These are phyloP conservation scores for Naegleria gruberi DNA, from an alignment of 208 protist genomes.

Conservation along the genomic window DNA sequence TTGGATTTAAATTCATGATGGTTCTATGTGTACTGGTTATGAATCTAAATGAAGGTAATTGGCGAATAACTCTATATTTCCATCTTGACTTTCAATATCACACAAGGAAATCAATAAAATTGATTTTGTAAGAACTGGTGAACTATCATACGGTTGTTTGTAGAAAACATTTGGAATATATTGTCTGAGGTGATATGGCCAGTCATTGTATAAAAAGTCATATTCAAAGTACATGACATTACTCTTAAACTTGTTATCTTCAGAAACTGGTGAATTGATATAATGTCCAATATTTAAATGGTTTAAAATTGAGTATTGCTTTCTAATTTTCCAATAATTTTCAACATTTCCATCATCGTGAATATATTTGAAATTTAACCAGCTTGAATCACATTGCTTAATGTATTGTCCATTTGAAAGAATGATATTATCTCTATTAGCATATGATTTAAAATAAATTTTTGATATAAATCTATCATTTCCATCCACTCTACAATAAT, in stretches of 20 bases:
- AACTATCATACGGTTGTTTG: background rate
- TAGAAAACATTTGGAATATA: slow-evolving; percentile 2
- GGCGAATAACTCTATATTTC: background rate
- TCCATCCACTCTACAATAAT: background rate
- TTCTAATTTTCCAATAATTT: background rate
- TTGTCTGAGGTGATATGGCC: background rate
- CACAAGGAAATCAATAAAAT: background rate
- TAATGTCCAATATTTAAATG: background rate
- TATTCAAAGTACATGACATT: slow-evolving; percentile 24
- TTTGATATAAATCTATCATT: slow-evolving; percentile 9
- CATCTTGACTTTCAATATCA: background rate
- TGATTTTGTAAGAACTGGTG: background rate
- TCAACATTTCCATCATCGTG: background rate
- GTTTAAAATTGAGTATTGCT: background rate
- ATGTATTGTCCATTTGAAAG: background rate
- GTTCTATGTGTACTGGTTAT: too few relatives aligned
- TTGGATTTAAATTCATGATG: too few relatives aligned
- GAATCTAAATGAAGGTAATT: background rate
- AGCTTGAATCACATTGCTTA: background rate
- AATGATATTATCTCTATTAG: background rate
- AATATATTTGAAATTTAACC: background rate
- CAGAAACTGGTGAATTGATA: background rate
- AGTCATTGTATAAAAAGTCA: background rate
- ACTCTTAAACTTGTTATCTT: background rate
- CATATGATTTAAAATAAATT: background rate